Evolutionary conservation across 768 basidiomycete genomes (phyloP), one percentile per base, ranked within the genome.

Genomic region (Lactifluus pinguis): DNA sequence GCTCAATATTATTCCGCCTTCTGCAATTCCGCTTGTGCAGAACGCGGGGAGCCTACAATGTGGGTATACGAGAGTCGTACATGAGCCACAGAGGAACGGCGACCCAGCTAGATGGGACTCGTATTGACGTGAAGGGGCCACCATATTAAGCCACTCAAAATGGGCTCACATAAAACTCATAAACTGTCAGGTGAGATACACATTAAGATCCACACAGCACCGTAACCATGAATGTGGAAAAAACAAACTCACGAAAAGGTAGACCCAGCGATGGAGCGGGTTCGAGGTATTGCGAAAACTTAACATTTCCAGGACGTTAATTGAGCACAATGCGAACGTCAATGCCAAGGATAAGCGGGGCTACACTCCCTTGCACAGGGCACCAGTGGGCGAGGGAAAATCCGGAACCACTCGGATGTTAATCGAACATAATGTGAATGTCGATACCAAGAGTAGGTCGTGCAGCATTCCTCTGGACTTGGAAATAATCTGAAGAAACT

Each of bases 81-180:
- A 94, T 86, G 60, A 93, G 76, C 75, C 80, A 81, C 21, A 91
- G 57, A 2, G 91, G 91, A 64, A 92, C 77, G 50, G 81, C 68
- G 34, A 93, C 89, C 91, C 91, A 93, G 57, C 89, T 92, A 67
- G 13, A 58, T 55, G 64, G 45, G 51, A 10, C 54, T 47, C 36
- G 29, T 30, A 34, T 59, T 55, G 68, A 57, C 50, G 36, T 38
- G 41, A 51, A 36, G 8, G 25, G 25, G 44, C 19, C 21, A 36
- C 38, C 9, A 11, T 13, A 9, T 1, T 4, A 47, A 21, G 49
- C 21, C 2, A 44, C n/a, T 42, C 9, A n/a, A 50, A 29, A 39
- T 25, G 30, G 17, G 75, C 84, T 66, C 91, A 92, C 87, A 92
- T 82, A 52, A 79, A 60, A 66, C 91, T 92, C 87, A 92, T 88